Evolutionary conservation across 2,329 filamentous ascomycete species (phyloP).

Genomic region (Neonectria neomacrospora): DNA sequence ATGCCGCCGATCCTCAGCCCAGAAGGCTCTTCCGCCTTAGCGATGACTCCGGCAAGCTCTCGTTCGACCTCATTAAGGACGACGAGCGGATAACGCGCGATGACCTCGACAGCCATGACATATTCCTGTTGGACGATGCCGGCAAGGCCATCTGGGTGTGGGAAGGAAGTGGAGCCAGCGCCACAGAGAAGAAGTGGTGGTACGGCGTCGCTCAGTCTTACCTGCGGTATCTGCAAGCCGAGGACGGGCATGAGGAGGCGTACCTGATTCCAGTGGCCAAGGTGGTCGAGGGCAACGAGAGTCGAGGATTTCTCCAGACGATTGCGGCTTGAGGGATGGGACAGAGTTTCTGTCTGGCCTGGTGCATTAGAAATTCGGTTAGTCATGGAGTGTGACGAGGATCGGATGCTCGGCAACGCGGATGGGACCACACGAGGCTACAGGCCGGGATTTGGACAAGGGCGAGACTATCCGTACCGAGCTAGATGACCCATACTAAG

Average conservation of each 20-base stretch:
- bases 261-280: conserved; percentile 65
- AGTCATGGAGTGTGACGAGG: conserved; percentile 29
- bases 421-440: conserved; percentile 27
- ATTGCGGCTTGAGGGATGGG: conserved; percentile 50
- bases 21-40: conserved; percentile 70
- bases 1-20: conserved; percentile 33
- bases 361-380: background rate
- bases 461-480: conserved; percentile 29
- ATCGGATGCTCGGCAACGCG: conserved; percentile 33
- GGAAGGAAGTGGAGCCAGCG: conserved; percentile 69
- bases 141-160: conserved; percentile 73
- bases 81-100: conserved; percentile 55
- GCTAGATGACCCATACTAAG: conserved; percentile 30
- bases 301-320: conserved; percentile 61
- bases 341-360: background rate
- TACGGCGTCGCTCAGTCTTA: conserved; percentile 68
- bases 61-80: conserved; percentile 69
- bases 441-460: conserved; percentile 13
- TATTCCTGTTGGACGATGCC: conserved; percentile 70
- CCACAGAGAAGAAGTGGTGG: conserved; percentile 69
- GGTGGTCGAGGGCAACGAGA: conserved; percentile 67
- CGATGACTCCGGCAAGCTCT: conserved; percentile 67
- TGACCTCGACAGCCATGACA: conserved; percentile 68
- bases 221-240: conserved; percentile 54
- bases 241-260: conserved; percentile 47